Base-by-base conservation (phyloP, 106 monocot genomes). In the Dendrobium chrysotoxum region DNA sequence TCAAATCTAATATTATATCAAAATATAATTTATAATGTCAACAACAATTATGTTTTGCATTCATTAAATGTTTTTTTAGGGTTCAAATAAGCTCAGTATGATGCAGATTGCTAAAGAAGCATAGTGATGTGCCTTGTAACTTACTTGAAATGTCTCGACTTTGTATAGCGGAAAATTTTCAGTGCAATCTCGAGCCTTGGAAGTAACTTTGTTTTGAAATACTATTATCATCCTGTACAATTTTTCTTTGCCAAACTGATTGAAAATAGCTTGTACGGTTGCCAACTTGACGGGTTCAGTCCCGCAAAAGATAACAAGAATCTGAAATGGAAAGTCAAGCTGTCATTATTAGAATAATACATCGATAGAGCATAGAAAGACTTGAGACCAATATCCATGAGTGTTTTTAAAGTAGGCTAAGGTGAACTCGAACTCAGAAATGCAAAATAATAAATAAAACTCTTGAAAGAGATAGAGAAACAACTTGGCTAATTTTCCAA, bases 121-220 rank as follows among this genome's bases (percentile, higher is more conserved):
- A 12, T 47, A 28, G 2, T 11, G 2, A 76, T 13, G 26, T 45
- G 10, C 76, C 0, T 50, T 45, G 15, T 71, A 77, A 50, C 87
- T 81, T 79, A 92, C 92, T 53, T 92, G 82, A 82, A 92, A 92
- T 10, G 68, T 88, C 76, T 92, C 92, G 11, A 92, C 84, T 83
- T 88, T 92, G 53, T 82, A 88, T 11, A 26, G 20, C 20, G 83
- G 86, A 40, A 89, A 79, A 25, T 84, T 84, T 75, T 90, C 88
- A 40, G 82, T 76, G 17, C 53, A 61, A 41, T 88, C 86, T 65
- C 88, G 88, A 75, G 90, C 79, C 70, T 86, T 61, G 21, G 88
- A 80, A 21, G 90, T 86, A 40, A 85, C 66, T 73, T 83, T 92
- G 79, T 81, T 80, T 54, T 93, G 93, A 28, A 93, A 46, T 2